Base-by-base conservation (phyloP, 345 rosid species). In the Eucalyptus curtisii region DNA sequence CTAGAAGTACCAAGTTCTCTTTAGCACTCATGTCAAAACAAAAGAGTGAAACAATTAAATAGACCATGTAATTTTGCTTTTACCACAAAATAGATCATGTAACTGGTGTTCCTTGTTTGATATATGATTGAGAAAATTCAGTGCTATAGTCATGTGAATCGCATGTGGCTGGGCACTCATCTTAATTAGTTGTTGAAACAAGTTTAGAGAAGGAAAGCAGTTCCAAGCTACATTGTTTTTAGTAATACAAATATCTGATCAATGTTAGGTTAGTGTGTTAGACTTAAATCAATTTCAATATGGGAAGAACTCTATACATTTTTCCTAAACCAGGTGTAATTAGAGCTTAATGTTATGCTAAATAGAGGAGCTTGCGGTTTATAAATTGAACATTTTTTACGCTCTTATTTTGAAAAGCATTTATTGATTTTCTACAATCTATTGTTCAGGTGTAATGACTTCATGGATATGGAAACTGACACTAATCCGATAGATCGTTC, bases 401-500 rank as follows among this genome's bases (percentile, higher is more conserved):
- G 84, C 47, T 40, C 47, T 76, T 76, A 40, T 20, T 76, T 37
- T 40, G 84, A 19, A 33, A 50, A 10, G 55, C 64, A 20, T 86
- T 31, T 49, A 17, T 86, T 50, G 87, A 31, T 86, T 31, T 45
- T 61, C 52, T 33, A 44, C 16, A 12, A 20, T 76, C 84, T 40
- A 40, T 40, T 22, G 27, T 76, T 76, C 94, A 96, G 99, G 96
- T 90, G 95, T 89, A 88, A 89, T 82, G 96, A 91, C 50, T 95
- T 93, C 90, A 90, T 95, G 91, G 99, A 94, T 90, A 93, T 96
- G 25, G 98, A 97, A 93, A 96, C 99, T 85, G 95, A 94, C 89
- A 96, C 98, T 66, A 97, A 97, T 91, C 99, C 99, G 49, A 97
- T 97, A 87, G 99, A 97, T 91, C 96, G 99, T 89, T 94, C 99